A percentile compares a stretch with the other conserved stretches of the same genome.
These are phyloP conservation scores for Lagerstroemia speciosa DNA, from an alignment of 345 rosid species.

Conservation along the genomic window DNA sequence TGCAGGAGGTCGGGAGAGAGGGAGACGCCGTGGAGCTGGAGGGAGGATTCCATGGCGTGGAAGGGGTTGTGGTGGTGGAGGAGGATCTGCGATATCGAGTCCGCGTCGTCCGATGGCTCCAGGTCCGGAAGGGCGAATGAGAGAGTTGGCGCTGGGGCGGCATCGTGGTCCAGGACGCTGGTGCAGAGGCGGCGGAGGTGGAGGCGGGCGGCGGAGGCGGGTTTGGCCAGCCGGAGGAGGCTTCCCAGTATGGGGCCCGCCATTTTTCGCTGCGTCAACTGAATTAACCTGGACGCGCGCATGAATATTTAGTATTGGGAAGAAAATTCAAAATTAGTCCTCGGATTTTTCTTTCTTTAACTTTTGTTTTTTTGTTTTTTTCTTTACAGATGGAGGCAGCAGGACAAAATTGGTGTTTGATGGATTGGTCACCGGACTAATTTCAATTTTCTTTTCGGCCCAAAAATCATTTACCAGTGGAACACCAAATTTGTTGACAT, in stretches of 20 bases:
- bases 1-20: slow-evolving; percentile 48
- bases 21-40: slow-evolving; percentile 67
- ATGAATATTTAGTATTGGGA: not conserved
- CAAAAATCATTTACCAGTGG: no score
- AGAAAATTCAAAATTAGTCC: not conserved
- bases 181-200: slow-evolving; percentile 15
- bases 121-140: slow-evolving; percentile 33
- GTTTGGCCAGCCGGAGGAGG: not conserved
- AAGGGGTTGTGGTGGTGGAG: slow-evolving; percentile 77
- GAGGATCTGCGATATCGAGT: slow-evolving; percentile 51
- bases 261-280: not conserved
- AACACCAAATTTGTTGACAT: no score
- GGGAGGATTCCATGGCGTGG: slow-evolving; percentile 69
- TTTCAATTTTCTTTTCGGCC: no score
- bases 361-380: not conserved
- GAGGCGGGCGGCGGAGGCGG: not conserved
- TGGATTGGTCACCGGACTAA: no score
- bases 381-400: no score
- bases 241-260: not conserved
- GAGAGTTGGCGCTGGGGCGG: slow-evolving; percentile 4
- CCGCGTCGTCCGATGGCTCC: slow-evolving; percentile 59
- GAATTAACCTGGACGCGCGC: not conserved
- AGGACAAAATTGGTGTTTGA: no score
- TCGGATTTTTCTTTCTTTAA: not conserved
- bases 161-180: slow-evolving; percentile 2